Evolutionary conservation across 805 yeast species (phyloP), one percentile per base, ranked within the genome.

Genomic region (Torulaspora microellipsoides): DNA sequence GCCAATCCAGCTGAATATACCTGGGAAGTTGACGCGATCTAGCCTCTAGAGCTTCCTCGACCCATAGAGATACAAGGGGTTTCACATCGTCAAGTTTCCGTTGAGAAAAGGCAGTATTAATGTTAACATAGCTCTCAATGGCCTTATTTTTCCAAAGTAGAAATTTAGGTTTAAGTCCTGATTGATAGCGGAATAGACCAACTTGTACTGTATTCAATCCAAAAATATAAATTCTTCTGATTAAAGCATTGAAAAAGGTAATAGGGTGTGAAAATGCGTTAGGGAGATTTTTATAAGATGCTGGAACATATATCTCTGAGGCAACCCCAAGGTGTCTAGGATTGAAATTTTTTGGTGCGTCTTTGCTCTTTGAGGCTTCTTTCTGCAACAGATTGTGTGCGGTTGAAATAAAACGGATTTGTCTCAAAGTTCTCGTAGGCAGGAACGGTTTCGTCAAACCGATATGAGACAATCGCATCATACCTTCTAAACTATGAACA

Each of bases 101-200:
- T 14, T 70, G 60, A 2, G 95, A 91, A 70, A 90, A 90, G 2
- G 88, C 81, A 56, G 81, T 80, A 66, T 90, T 88, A n/a, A 86
- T 83, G 45, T 77, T 77, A 25, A 83, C 84, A 62, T 80, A 89
- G 39, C 71, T 71, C 53, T 87, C 87, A 54, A 90, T 80, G 7
- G 95, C 95, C 27, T 74, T 75, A 64, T 88, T 91, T 63, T 85
- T 86, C 96, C 96, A 90, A 47, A 80, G 76, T 15, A 79, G 60
- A 52, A 83, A 83, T 34, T 78, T 68, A 27, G 90, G 86, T 63
- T 80, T 83, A 44, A 75, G 59, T 31, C 80, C 77, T 23, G 89
- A 80, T 61, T 83, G 85, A 60, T 78, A 74, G 31, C 87, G 82
- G 55, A 81, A 78, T 38, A 79, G 63, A 8, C 82, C 89, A 34